A percentile compares a stretch with the other conserved stretches of the same genome.
Evolutionary conservation across 192 early-diverging fungal genomes (phyloP).

Genomic region (Phycomyces nitens): DNA sequence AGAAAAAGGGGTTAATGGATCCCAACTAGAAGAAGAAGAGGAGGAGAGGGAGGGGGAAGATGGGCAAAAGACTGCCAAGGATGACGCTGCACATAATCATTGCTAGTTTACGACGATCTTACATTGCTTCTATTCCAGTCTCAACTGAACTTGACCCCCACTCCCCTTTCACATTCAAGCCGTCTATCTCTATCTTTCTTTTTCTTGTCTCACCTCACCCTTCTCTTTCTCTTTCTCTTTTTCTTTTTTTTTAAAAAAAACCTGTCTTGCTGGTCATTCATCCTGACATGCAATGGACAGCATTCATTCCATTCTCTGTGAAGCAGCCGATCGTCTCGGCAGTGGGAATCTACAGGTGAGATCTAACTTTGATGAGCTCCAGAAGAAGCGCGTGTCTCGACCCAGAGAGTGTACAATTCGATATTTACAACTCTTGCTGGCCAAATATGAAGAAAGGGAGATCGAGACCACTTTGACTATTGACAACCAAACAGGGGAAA

Average conservation of each 20-base stretch:
- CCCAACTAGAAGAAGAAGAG: background rate
- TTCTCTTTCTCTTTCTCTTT: background rate
- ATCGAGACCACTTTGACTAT: too few species aligned
- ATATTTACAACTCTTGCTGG: too few species aligned
- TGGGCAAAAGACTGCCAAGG: background rate
- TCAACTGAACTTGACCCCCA: conserved; percentile 1
- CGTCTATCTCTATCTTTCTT: background rate
- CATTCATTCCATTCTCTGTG: conserved; percentile 1
- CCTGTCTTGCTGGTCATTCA: background rate
- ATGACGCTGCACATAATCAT: conserved; percentile 5
- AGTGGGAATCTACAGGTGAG: conserved; percentile 6
- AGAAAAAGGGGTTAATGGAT: background rate
- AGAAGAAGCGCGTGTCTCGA: background rate
- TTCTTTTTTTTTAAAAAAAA: background rate
- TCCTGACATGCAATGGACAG: background rate
- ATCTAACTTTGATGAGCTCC: background rate
- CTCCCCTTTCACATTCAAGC: background rate
- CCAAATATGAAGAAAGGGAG: too few species aligned
- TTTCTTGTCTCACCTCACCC: background rate
- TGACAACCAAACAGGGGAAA: background rate
- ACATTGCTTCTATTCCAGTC: conserved; percentile 2
- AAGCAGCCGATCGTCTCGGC: conserved; percentile 3
- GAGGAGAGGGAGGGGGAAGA: background rate
- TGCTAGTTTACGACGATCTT: conserved; percentile 4
- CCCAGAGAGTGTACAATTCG: too few species aligned